phyloP scores from a whole-genome alignment of 2,329 filamentous ascomycete species.

The Trichoderma sp. region DNA sequence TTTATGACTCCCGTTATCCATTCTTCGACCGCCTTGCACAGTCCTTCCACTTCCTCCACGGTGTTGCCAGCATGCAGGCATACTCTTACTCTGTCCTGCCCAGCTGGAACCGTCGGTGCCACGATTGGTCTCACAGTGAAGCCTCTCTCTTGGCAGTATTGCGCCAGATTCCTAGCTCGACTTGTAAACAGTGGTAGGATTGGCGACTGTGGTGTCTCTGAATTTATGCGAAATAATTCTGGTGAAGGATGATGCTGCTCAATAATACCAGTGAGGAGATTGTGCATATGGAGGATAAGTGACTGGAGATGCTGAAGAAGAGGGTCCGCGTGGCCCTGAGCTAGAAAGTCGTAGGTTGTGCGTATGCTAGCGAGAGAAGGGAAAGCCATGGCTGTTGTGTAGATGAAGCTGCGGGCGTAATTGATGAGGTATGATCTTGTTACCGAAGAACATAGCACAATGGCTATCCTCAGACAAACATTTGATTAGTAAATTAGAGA shows the following conservation, averaged over 20 bases:
- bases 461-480: conserved; percentile 35
- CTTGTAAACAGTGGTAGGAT: conserved; percentile 65
- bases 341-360: conserved; percentile 59
- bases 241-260: conserved; percentile 23
- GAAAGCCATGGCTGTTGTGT: conserved; percentile 69
- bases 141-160: conserved; percentile 58
- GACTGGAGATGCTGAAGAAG: conserved; percentile 38
- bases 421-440: conserved; percentile 70
- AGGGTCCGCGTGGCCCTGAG: conserved; percentile 48
- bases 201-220: conserved; percentile 52
- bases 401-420: conserved; percentile 74
- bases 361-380: conserved; percentile 61
- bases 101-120: conserved; percentile 65
- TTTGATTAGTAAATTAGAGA: neutral
- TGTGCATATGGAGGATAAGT: conserved; percentile 44
- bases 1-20: conserved; percentile 44
- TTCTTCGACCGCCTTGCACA: conserved; percentile 50
- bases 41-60: conserved; percentile 53
- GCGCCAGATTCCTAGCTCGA: conserved; percentile 59
- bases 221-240: conserved; percentile 41
- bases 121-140: conserved; percentile 67
- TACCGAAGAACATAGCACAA: conserved; percentile 62
- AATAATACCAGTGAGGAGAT: conserved; percentile 46
- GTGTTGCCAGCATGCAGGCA: conserved; percentile 71
- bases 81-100: conserved; percentile 64